These are phyloP conservation scores for Yamadazyma trypodendri DNA, from an alignment of 1,139 yeast species.

Conservation along the genomic window DNA sequence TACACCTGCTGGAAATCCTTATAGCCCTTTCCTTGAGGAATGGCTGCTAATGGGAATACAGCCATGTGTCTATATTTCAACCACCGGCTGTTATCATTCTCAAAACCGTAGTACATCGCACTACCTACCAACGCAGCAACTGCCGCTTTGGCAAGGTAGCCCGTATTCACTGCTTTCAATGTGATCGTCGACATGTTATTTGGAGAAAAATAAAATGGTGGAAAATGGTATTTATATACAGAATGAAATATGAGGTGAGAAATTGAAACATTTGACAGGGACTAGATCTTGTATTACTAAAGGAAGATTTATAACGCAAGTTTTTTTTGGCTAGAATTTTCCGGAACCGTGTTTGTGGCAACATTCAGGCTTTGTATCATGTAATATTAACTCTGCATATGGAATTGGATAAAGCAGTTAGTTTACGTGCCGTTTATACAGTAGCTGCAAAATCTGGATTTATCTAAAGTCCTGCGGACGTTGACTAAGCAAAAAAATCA, in stretches of 20 bases:
- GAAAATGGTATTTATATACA: not conserved
- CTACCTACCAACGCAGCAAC: constrained; percentile 1
- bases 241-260: not conserved
- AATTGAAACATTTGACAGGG: not conserved
- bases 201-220: not conserved
- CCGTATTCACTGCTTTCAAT: constrained; percentile 2
- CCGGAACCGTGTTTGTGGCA: not conserved
- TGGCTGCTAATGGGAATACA: constrained; percentile 20
- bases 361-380: not conserved
- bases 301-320: not conserved
- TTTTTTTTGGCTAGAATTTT: not conserved
- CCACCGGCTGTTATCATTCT: constrained; percentile 2
- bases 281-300: not conserved
- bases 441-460: too few relatives aligned
- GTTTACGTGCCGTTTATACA: too few relatives aligned
- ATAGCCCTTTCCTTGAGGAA: constrained; percentile 29
- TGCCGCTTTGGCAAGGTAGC: not conserved
- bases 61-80: constrained; percentile 5
- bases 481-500: not conserved
- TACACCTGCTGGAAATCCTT: constrained; percentile 75
- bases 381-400: too few relatives aligned
- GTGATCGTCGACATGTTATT: constrained; percentile 8
- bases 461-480: too few relatives aligned
- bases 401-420: too few relatives aligned
- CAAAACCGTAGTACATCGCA: not conserved